Evolutionary conservation across 75 land plant genomes (phyloP).

Genomic region (Cupressus sempervirens): DNA sequence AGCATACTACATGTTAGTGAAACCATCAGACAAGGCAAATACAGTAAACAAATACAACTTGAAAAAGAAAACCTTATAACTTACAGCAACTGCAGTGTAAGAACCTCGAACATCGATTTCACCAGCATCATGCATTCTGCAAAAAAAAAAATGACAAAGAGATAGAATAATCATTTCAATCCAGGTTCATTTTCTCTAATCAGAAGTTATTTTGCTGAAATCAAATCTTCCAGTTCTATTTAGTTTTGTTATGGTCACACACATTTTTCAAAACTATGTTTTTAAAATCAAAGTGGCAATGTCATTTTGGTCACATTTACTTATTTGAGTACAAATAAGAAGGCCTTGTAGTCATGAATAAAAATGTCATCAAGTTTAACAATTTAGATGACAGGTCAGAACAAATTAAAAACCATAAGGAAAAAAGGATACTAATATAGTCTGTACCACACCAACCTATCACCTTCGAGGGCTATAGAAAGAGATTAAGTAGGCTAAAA

Average conservation of each 20-base stretch:
- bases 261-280: not conserved
- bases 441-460: no score
- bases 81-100: constrained; percentile 96
- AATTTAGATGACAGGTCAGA: not conserved
- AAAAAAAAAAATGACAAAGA: not conserved
- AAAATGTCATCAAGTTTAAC: not conserved
- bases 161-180: not conserved
- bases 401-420: not conserved
- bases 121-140: constrained; percentile 93
- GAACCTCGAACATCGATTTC: constrained; percentile 96
- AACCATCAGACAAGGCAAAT: constrained; percentile 25
- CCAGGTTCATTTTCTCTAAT: not conserved
- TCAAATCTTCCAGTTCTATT: not conserved
- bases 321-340: not conserved
- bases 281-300: not conserved
- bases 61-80: constrained; percentile 4
- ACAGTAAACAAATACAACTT: not conserved
- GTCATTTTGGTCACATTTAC: not conserved
- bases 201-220: not conserved
- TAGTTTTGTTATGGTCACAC: not conserved
- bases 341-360: not conserved
- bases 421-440: not conserved
- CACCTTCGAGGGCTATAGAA: no score
- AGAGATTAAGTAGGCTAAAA: no score
- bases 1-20: constrained; percentile 19